A percentile compares a stretch with the other conserved stretches of the same genome.
These are phyloP conservation scores for Hansenula anomala DNA, from an alignment of 1,139 yeast genomes.

Conservation along the genomic window DNA sequence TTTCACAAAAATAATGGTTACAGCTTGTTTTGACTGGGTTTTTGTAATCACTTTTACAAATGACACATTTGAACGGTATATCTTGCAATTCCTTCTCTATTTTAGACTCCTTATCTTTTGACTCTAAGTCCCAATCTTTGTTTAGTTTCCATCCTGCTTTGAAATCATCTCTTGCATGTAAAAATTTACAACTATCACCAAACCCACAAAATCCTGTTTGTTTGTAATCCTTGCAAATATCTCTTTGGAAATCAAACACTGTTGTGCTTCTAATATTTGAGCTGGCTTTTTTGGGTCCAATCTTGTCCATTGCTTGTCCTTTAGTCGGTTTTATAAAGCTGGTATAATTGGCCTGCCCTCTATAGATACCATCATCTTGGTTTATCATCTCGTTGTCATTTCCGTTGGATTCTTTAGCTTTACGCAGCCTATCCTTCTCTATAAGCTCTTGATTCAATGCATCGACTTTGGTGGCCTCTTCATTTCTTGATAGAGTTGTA, in stretches of 20 bases:
- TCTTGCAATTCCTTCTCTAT: conserved; percentile 23
- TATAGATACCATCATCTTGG: conserved; percentile 26
- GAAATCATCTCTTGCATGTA: conserved; percentile 86
- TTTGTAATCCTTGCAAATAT: conserved; percentile 87
- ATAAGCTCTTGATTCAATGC: conserved; percentile 28
- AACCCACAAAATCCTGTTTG: conserved; percentile 96
- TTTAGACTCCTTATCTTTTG: conserved; percentile 8
- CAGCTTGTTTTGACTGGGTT: conserved; percentile 61
- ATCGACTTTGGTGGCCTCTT: conserved; percentile 32
- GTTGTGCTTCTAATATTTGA: conserved; percentile 64
- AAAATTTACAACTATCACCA: conserved; percentile 96
- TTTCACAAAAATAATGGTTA: conserved; percentile 62
- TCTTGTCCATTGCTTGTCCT: conserved; percentile 15
- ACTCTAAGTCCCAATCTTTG: conserved; percentile 63
- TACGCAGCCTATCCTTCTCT: conserved; percentile 14
- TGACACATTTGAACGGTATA: conserved; percentile 58
- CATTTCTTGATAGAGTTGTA: conserved; percentile 11
- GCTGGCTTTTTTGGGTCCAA: conserved; percentile 33
- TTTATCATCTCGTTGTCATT: conserved; percentile 2
- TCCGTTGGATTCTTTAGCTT: conserved; percentile 4
- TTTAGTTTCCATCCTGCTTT: conserved; percentile 65
- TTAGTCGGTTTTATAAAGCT: conserved; percentile 20
- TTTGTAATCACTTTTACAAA: conserved; percentile 56
- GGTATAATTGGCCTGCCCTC: conserved; percentile 28
- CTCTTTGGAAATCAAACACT: conserved; percentile 87